Evolutionary conservation across 352 stramenopile genomes (phyloP).

Genomic region (Globisporangium ultimum): DNA sequence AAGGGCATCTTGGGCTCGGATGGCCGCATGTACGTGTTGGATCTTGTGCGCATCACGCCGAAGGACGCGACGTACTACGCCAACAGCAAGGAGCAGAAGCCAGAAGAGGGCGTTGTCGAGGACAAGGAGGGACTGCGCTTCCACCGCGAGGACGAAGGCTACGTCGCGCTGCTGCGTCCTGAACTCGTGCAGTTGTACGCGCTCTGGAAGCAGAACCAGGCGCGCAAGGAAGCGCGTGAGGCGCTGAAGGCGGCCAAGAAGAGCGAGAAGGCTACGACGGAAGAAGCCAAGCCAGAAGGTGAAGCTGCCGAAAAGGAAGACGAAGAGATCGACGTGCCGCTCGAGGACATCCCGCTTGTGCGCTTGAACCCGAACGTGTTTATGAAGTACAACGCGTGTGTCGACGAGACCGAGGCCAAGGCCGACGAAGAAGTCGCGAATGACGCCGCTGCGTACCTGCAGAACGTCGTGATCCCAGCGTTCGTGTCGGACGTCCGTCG

Average conservation of each 20-base stretch:
- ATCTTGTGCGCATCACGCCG: constrained; percentile 93
- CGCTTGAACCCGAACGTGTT: constrained; percentile 87
- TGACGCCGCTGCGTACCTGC: constrained; percentile 79
- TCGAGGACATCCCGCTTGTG: constrained; percentile 49
- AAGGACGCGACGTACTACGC: constrained; percentile 93
- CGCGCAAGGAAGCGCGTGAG: constrained; percentile 51
- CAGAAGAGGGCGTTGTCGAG: too few species aligned
- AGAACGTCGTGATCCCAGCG: constrained; percentile 81
- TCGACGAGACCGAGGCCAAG: constrained; percentile 53
- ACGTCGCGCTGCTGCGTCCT: constrained; percentile 87
- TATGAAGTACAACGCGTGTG: constrained; percentile 85
- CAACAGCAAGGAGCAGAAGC: constrained; percentile 32
- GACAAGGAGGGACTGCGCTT: constrained; percentile 47
- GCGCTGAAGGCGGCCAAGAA: constrained; percentile 42
- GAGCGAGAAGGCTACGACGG: constrained; percentile 24
- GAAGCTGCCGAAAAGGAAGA: constrained; percentile 23
- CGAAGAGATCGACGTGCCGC: constrained; percentile 34
- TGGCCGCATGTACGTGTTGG: constrained; percentile 92
- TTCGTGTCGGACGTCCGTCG: constrained; percentile 85
- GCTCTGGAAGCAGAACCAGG: constrained; percentile 88
- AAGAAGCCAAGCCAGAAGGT: constrained; percentile 17
- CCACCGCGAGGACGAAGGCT: constrained; percentile 80
- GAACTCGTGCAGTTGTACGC: constrained; percentile 92
- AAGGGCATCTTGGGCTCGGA: constrained; percentile 96
- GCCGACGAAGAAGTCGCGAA: constrained; percentile 70